A percentile compares a stretch with the other conserved stretches of the same genome.
These are phyloP conservation scores for Ophiostoma sp. DNA, from an alignment of 2,329 filamentous ascomycete species.

Conservation along the genomic window DNA sequence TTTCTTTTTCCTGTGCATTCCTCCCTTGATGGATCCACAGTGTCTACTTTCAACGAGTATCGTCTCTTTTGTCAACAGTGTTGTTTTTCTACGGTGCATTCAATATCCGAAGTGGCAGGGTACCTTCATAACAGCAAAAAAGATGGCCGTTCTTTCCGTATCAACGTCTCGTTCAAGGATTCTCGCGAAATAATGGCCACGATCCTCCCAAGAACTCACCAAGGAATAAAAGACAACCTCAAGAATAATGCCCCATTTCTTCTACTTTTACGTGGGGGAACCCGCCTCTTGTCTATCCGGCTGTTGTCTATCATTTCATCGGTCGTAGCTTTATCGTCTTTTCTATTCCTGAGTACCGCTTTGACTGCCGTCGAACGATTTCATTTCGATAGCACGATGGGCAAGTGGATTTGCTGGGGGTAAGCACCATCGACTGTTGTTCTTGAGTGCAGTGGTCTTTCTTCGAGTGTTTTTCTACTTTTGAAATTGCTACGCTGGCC, in stretches of 20 bases:
- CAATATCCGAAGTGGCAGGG: neutral
- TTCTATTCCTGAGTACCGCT: neutral
- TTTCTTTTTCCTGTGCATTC: neutral
- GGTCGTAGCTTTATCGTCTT: neutral
- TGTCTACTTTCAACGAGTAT: neutral
- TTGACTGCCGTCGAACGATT: slow-evolving; percentile 1
- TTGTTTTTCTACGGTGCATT: neutral
- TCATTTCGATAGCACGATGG: neutral
- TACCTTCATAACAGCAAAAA: neutral
- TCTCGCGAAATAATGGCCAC: neutral
- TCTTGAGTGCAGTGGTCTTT: neutral
- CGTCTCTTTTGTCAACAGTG: neutral
- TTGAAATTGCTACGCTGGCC: slow-evolving; percentile 1
- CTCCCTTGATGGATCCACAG: neutral
- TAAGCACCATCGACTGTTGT: neutral
- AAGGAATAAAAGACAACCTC: neutral
- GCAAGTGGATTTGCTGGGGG: neutral
- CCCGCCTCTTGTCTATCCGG: neutral
- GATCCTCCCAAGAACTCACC: neutral
- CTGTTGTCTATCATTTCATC: neutral
- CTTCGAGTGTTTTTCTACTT: neutral
- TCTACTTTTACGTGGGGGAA: slow-evolving; percentile 3
- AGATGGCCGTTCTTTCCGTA: neutral
- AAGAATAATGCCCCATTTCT: neutral
- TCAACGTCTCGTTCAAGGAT: neutral